Evolutionary conservation across 1,284 basidiomycete genomes (phyloP).

Genomic region (Cryptococcus maquisensis): DNA sequence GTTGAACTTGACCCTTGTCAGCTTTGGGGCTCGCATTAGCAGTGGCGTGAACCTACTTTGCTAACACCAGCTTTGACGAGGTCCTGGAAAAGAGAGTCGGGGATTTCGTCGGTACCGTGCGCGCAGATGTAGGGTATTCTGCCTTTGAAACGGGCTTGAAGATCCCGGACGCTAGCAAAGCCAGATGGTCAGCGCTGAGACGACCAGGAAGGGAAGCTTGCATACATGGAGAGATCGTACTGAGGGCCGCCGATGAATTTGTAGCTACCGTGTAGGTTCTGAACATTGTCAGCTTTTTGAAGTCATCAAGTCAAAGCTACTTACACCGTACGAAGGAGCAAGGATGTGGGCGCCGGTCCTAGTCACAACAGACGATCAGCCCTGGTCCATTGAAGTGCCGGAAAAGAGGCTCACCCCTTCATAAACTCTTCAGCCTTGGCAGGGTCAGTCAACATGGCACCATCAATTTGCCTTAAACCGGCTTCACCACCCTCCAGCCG

Average conservation of each 20-base stretch:
- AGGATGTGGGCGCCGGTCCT: slow-evolving; percentile 51
- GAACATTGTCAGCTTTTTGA: not conserved
- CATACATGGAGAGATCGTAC: slow-evolving; percentile 42
- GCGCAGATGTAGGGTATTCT: slow-evolving; percentile 33
- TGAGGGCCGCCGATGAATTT: slow-evolving; percentile 40
- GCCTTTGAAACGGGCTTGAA: slow-evolving; percentile 29
- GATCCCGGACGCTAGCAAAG: slow-evolving; percentile 22
- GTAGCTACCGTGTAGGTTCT: slow-evolving; percentile 50
- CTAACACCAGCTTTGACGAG: slow-evolving; percentile 43
- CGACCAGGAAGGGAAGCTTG: not conserved
- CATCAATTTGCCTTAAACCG: slow-evolving; percentile 50
- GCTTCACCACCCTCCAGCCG: slow-evolving; percentile 52
- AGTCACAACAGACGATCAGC: not conserved
- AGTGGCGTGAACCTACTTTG: slow-evolving; percentile 27
- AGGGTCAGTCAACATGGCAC: slow-evolving; percentile 50
- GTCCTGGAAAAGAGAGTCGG: slow-evolving; percentile 42
- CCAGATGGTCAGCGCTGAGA: not conserved
- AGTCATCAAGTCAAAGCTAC: not conserved
- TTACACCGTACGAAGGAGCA: slow-evolving; percentile 48
- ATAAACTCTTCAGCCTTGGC: slow-evolving; percentile 48
- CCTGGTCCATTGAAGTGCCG: not conserved
- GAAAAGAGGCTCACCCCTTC: slow-evolving; percentile 28
- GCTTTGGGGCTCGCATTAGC: not conserved
- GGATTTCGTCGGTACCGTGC: slow-evolving; percentile 49
- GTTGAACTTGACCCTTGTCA: slow-evolving; percentile 37